Evolutionary conservation across 805 yeast species (phyloP).

Genomic region (Pichia cabralensis): DNA sequence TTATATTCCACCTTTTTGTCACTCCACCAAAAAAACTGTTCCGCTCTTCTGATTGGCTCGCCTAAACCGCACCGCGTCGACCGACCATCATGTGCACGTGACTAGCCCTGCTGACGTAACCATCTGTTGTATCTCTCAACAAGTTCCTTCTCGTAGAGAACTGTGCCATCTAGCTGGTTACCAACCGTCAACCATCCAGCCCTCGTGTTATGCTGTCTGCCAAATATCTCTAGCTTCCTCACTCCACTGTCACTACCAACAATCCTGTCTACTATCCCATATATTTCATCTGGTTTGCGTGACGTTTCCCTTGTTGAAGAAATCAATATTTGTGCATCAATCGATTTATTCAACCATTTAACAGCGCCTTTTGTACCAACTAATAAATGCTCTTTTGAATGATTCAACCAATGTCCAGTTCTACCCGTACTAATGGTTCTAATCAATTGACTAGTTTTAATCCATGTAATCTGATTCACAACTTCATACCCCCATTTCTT

Average conservation of each 20-base stretch:
- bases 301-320: constrained; percentile 82
- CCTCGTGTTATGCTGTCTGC: constrained; percentile 74
- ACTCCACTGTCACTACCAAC: constrained; percentile 72
- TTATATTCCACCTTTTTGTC: no score
- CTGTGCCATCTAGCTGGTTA: constrained; percentile 56
- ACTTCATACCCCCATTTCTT: constrained; percentile 74
- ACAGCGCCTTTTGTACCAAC: constrained; percentile 83
- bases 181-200: constrained; percentile 90
- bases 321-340: constrained; percentile 71
- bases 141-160: constrained; percentile 51
- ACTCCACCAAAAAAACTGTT: no score
- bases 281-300: constrained; percentile 85
- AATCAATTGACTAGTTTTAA: constrained; percentile 78
- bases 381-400: constrained; percentile 82
- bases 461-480: constrained; percentile 80
- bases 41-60: no score
- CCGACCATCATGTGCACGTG: background rate
- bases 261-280: constrained; percentile 74
- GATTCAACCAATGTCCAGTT: constrained; percentile 96
- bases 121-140: constrained; percentile 11
- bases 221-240: constrained; percentile 81
- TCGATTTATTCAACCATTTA: constrained; percentile 50
- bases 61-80: background rate
- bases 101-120: no score
- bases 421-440: constrained; percentile 91